Base-by-base conservation (phyloP, 371 early-diverging fungal genomes). In the Mortierella sp. region DNA sequence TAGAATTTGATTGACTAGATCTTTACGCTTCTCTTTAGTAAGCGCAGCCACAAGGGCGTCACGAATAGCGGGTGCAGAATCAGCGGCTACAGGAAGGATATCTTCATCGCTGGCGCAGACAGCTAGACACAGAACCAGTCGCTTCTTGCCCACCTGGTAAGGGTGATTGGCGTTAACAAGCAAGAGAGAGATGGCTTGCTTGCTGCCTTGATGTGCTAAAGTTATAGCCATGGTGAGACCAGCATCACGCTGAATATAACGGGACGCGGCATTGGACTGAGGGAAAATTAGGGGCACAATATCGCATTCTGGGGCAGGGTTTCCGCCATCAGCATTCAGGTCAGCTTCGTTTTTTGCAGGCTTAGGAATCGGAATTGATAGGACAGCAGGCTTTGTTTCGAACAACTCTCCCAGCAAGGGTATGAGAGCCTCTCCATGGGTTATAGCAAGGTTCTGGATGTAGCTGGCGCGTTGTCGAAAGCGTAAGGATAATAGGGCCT, bases 301-400 rank as follows among this genome's bases (percentile, higher is more conserved):
- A 43, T 75, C 81, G 26, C 64, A 23, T 34, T 63, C 68, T 4
- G 81, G 81, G 32, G 51, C 29, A 29, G 81, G 75, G 63, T 75
- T 75, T 32, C 81, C 72, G 12, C 81, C 81, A n/a, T 80, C 81
- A 2, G 70, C 72, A 12, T 66, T 61, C 28, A 80, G 58, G n/a
- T 70, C 68, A 28, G 64, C 12, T 53, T 70, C 75, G 7, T 74
- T 59, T 37, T 59, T 40, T 3, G 68, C 37, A 15, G 69, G 72
- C 2, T 67, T 64, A 9, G 60, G 29, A 19, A 80, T 51, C 15
- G 64, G 71, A 49, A 80, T 65, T 0, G 66, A 42, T 10, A 17
- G n/a, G 15, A 80, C 31, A 28, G 53, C 22, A 23, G 75, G 72
- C 31, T 75, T 57, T 6, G 81, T 80, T 10, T 54, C 63, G 1